Conservation (phyloP, 139 green algal species). For the Ettlia oleoabundans region DNA sequence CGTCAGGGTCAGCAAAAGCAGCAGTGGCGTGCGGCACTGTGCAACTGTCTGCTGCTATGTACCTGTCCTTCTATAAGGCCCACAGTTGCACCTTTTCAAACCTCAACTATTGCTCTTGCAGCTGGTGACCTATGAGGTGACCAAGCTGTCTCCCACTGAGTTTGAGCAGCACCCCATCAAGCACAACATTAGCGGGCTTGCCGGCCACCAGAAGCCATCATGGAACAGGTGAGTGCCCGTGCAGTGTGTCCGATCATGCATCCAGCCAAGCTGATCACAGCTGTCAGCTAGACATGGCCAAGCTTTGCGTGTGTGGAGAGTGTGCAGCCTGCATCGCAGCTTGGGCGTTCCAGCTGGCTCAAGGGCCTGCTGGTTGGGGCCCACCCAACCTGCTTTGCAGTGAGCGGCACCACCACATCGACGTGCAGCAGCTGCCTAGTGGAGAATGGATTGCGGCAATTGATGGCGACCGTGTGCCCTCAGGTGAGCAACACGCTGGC, state of each 20-base stretch:
- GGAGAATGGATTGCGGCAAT: slow-evolving; percentile 53
- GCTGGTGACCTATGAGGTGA: slow-evolving; percentile 25
- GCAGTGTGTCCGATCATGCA: too few relatives aligned
- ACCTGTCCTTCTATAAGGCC: too few relatives aligned
- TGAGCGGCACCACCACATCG: slow-evolving; percentile 52
- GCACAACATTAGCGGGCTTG: slow-evolving; percentile 27
- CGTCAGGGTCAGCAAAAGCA: too few relatives aligned
- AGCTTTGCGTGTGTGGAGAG: not conserved
- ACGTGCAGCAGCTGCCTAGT: slow-evolving; percentile 41
- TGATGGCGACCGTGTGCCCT: slow-evolving; percentile 49
- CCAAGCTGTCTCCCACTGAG: slow-evolving; percentile 12
- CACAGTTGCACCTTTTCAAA: too few relatives aligned
- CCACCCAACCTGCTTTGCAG: not conserved
- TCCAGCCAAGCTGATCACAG: too few relatives aligned
- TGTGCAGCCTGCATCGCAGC: not conserved
- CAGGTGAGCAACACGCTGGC: slow-evolving; percentile 4
- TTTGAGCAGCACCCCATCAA: slow-evolving; percentile 46
- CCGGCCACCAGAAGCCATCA: not conserved
- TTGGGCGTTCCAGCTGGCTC: too few relatives aligned
- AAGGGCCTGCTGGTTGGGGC: too few relatives aligned
- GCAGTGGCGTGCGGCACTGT: too few relatives aligned
- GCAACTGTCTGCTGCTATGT: too few relatives aligned
- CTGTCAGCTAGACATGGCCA: too few relatives aligned
- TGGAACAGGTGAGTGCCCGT: slow-evolving; percentile 33
- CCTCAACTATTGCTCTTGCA: too few relatives aligned